Conservation (phyloP, 306 rosid genomes). For the Vigna nakashimae region DNA sequence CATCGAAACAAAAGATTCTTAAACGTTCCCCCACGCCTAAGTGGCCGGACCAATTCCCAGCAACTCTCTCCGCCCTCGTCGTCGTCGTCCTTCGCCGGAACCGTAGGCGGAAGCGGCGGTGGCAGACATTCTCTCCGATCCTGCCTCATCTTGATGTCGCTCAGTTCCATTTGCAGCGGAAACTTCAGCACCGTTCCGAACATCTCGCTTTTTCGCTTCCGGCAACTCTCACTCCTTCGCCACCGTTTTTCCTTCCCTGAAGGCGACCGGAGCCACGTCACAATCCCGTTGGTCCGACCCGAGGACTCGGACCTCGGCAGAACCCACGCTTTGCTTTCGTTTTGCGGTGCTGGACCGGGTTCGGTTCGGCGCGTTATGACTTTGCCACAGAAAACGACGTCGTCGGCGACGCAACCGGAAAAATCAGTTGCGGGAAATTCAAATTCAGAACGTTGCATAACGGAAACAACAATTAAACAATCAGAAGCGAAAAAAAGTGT, state of each 20-base stretch:
- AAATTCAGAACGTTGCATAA: slow-evolving; percentile 32
- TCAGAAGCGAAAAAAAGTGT: not conserved
- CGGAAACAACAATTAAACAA: not conserved
- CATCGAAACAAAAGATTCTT: slow-evolving; percentile 47
- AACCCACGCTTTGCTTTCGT: not conserved
- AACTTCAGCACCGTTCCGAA: slow-evolving; percentile 48
- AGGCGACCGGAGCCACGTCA: slow-evolving; percentile 13
- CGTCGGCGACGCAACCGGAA: not conserved
- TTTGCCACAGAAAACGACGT: slow-evolving; percentile 51
- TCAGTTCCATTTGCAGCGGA: slow-evolving; percentile 55
- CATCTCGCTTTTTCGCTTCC: slow-evolving; percentile 19
- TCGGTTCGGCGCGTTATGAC: slow-evolving; percentile 39
- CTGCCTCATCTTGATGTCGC: slow-evolving; percentile 53
- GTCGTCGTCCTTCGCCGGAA: slow-evolving; percentile 6
- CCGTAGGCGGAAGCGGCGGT: slow-evolving; percentile 3
- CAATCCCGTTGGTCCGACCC: not conserved
- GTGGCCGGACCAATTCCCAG: slow-evolving; percentile 50
- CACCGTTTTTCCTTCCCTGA: slow-evolving; percentile 17
- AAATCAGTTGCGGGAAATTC: slow-evolving; percentile 35
- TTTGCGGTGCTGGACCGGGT: not conserved
- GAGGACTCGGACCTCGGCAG: not conserved
- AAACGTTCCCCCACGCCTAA: slow-evolving; percentile 39
- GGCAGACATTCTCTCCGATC: slow-evolving; percentile 26
- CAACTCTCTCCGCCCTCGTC: slow-evolving; percentile 41
- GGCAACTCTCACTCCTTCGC: slow-evolving; percentile 36